Evolutionary conservation across 345 rosid genomes (phyloP), one percentile per base, ranked within the genome.

Genomic region (Atalantia buxifolia): DNA sequence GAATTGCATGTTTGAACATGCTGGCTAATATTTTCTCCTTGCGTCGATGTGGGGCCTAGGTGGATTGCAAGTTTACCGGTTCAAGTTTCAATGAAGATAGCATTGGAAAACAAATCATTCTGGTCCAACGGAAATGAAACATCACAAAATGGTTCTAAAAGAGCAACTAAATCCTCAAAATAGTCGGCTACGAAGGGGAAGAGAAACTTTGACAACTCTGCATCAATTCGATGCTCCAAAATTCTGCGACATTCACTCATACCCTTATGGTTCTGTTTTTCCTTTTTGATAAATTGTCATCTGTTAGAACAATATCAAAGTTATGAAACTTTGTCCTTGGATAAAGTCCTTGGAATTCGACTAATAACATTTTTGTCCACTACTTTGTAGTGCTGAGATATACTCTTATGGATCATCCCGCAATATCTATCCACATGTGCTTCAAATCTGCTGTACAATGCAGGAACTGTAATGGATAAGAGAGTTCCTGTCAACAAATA

Each of bases 391-490:
- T 93, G 95, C 75, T 85, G 89, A 36, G 95, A 86, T 4, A 95
- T 77, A 71, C 82, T 85, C 63, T 78, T 86, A 64, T 92, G 96
- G 78, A 95, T 89, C 81, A 83, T 65, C 57, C 98, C 95, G 27
- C 89, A 93, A 76, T 77, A 92, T 87, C 79, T 88, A 85, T 93
- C 93, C 84, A 92, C 92, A 27, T 6, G 86, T 79, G 85, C 91
- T 76, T 88, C 90, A 25, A 85, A 82, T 83, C 86, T 91, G 86
- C 87, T 83, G 91, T 95, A 95, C 81, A 93, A 74, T 38, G 95
- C 98, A 38, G 96, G 97, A 82, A 95, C 22, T 69, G 98, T 93
- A 72, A 95, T 87, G 75, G 94, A 88, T 62, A 95, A 66, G 42
- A 93, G 78, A 33, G 95, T 87, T 79, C 97, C 98, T 95, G 91